Base-by-base conservation (phyloP, 1,139 yeast species). In the Tardiomyces digboiensis region DNA sequence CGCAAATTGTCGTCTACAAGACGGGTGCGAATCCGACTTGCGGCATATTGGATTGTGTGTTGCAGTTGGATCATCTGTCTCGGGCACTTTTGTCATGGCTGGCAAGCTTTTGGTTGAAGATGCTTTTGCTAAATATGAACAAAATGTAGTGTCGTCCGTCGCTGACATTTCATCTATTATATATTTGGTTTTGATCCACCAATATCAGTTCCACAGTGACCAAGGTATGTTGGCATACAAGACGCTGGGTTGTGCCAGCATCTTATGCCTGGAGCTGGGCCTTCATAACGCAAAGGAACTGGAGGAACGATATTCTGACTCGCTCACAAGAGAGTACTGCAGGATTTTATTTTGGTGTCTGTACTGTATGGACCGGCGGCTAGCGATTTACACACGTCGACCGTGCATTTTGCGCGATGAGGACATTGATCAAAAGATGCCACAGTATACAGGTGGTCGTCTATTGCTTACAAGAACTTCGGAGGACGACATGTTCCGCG, bases 331-430 rank as follows among this genome's bases (percentile, higher is more conserved):
- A 23, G 58, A 54, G 38, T 41, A 48, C 36, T 44, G 46, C 19
- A 42, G 57, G 13, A 43, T 48, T n/a, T 41, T 56, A 29, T 56
- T 56, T 44, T 56, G 60, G 60, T 55, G 53, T 23, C 38, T 55
- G 5, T 56, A 55, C 39, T 51, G 50, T 18, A 43, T 54, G 44
- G 60, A 56, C 29, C 49, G 58, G 13, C 47, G 59, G 3, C 36
- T 56, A 33, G 48, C 59, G 2, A 46, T 53, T 26, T 53, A 53
- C 33, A 48, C 58, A 13, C 52, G 50, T 20, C 46, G 56, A 3
- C 58, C 60, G 5, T 47, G 47, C 33, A 42, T 51, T 14, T 47
- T 56, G 5, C 50, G 47, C 19, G 60, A 56, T 21, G 56, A 53
- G 19, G 57, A 50, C 37, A 50, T 56, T 36, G 54, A 53, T 21